Evolutionary conservation across 2,329 filamentous ascomycete species (phyloP).

Genomic region (Diaporthe sp.): DNA sequence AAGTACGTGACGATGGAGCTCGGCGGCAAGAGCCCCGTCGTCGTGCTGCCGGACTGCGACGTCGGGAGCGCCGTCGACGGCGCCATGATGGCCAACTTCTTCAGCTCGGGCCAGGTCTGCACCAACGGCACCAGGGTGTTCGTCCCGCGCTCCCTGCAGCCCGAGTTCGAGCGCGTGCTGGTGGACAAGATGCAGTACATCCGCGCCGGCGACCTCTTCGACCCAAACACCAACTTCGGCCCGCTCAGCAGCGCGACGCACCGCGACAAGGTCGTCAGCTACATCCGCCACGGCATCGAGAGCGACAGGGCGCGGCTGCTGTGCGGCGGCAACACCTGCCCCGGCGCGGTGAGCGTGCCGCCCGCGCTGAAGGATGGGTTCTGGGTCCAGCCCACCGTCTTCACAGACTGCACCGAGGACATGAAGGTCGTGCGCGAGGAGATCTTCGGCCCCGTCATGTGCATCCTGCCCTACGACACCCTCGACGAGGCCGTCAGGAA

Average conservation of each 20-base stretch:
- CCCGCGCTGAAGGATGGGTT: constrained; percentile 72
- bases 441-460: constrained; percentile 92
- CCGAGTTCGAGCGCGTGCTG: constrained; percentile 76
- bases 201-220: constrained; percentile 80
- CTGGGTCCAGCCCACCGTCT: constrained; percentile 88
- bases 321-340: constrained; percentile 75
- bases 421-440: constrained; percentile 88
- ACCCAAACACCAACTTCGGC: constrained; percentile 83
- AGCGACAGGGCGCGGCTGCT: constrained; percentile 81
- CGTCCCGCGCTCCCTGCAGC: constrained; percentile 75
- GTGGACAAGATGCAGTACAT: constrained; percentile 78
- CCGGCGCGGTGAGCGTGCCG: constrained; percentile 61
- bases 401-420: constrained; percentile 85
- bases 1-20: constrained; percentile 95
- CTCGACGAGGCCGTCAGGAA: constrained; percentile 78
- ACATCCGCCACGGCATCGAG: constrained; percentile 82
- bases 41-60: constrained; percentile 85
- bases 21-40: constrained; percentile 85
- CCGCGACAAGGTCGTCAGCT: constrained; percentile 81
- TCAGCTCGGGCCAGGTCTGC: constrained; percentile 91
- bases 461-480: constrained; percentile 79
- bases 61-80: constrained; percentile 86
- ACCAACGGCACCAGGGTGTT: constrained; percentile 94
- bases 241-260: constrained; percentile 83
- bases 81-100: constrained; percentile 96